Evolutionary conservation across 1,284 basidiomycete genomes (phyloP), one percentile per base, ranked within the genome.

Genomic region (Naganishia cerealis): DNA sequence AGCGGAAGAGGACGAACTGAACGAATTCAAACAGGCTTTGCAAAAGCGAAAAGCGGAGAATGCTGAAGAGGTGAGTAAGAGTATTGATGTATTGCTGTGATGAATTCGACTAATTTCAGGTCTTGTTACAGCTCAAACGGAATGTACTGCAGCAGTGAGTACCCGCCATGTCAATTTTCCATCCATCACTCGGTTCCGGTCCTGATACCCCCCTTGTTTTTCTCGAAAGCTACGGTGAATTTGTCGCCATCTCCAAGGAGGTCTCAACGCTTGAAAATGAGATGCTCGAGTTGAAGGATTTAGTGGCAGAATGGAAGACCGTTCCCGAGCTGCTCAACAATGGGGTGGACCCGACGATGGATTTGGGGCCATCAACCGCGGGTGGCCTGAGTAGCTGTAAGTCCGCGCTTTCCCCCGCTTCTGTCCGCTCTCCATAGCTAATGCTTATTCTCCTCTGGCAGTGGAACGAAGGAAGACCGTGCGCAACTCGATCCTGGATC

Each of bases 221-320:
- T 3, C 29, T 33, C 29, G 10, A 24, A 74, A 94, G 92, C 80
- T 99, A 98, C 76, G 89, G 92, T 48, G 93, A 98, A 76, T 98
- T 99, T 76, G 92, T 99, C 57, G 85, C 90, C 55, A 92, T 99
- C 55, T 96, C 94, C 9, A 99, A 98, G 76, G 96, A 99, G 81
- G 95, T 99, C 56, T 90, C 91, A 8, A 90, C 91, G 0, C 85
- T 99, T 13, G 95, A 99, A 82, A 97, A 95, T 77, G 94, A 98
- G 78, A 92, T 98, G 90, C 86, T 98, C 43, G 94, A 98, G 77
- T 87, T 99, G 77, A 98, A 97, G 78, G 92, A 95, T 69, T 86
- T 91, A 3, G 84, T 99, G 1, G 88, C 89, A 16, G 96, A 99
- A 76, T 99, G 94, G 90, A 94, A 93, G 79, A 87, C 87, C 58